Base-by-base conservation (phyloP, 192 early-diverging fungal genomes). In the Radiomyces spectabilis region DNA sequence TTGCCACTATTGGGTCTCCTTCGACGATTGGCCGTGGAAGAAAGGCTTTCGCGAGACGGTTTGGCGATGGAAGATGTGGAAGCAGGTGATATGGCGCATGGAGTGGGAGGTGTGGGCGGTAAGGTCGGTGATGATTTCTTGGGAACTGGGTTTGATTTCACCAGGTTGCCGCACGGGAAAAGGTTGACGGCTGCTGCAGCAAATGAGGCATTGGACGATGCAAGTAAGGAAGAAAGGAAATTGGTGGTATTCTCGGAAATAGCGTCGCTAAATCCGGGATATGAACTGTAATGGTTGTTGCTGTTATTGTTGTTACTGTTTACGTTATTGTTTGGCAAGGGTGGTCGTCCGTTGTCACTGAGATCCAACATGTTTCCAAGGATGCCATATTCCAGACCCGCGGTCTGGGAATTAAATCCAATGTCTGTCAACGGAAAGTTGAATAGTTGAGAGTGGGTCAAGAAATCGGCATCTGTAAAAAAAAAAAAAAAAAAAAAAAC, bases 311-410 rank as follows among this genome's bases (percentile, higher is more conserved):
- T 44, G 53, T 19, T 12, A 38, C 29, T 51, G 57, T 59, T 29
- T 32, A 31, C 31, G 30, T 35, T n/a, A 19, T 41, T 37, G 46
- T 21, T 26, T n/a, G n/a, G n/a, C n/a, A n/a, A n/a, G n/a, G n/a
- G n/a, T n/a, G n/a, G n/a, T n/a, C n/a, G n/a, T n/a, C n/a, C n/a
- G n/a, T n/a, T n/a, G n/a, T n/a, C n/a, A n/a, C n/a, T n/a, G n/a
- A n/a, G n/a, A n/a, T n/a, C n/a, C n/a, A 96, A 76, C 92, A 96
- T 96, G 56, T 83, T 92, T 4, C 87, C 88, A 26, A 96, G 69
- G 49, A 96, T 85, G 0, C 85, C 81, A 66, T 93, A 92, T 70
- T 97, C 94, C 30, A 91, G 76, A 47, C 87, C 92, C 59, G 86
- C 78, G 26, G 89, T 73, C 60, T 91, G 92, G 5, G 94, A 97